phyloP scores from a whole-genome alignment of 306 rosid species.

The Psophocarpus tetragonolobus region DNA sequence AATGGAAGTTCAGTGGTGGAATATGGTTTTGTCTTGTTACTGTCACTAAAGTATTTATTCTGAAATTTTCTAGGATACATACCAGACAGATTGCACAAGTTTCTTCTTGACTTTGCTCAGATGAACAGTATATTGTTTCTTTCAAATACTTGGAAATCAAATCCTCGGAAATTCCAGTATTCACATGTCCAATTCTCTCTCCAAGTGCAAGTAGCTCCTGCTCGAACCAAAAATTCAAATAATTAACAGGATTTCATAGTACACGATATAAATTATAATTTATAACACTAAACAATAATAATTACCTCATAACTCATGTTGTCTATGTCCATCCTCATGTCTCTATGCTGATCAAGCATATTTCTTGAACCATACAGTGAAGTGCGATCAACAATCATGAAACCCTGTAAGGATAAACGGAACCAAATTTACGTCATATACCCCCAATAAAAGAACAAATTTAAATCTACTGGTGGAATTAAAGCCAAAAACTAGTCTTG shows the following conservation, averaged over 20 bases:
- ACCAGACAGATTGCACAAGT: slow-evolving; percentile 68
- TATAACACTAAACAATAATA: neutral
- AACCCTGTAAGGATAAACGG: slow-evolving; percentile 47
- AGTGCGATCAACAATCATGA: slow-evolving; percentile 60
- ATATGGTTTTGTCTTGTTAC: too few species aligned
- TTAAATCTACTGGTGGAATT: neutral
- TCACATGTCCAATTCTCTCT: slow-evolving; percentile 71
- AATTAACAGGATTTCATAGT: neutral
- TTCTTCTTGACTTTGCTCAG: slow-evolving; percentile 59
- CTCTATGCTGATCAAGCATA: slow-evolving; percentile 67
- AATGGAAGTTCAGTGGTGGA: too few species aligned
- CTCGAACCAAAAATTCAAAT: slow-evolving; percentile 19
- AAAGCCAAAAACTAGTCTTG: neutral
- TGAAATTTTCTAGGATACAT: neutral
- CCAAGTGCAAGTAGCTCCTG: slow-evolving; percentile 78
- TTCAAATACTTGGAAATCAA: slow-evolving; percentile 56
- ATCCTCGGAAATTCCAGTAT: slow-evolving; percentile 70
- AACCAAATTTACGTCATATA: neutral
- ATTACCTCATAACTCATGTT: slow-evolving; percentile 77
- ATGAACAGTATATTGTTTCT: slow-evolving; percentile 66
- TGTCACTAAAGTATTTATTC: neutral
- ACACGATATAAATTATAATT: neutral
- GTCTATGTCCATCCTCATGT: slow-evolving; percentile 78
- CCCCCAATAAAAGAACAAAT: neutral
- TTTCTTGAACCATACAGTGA: slow-evolving; percentile 58